These are phyloP conservation scores for Lasiodiplodia sp. DNA, from an alignment of 2,329 filamentous ascomycete genomes.

Conservation along the genomic window DNA sequence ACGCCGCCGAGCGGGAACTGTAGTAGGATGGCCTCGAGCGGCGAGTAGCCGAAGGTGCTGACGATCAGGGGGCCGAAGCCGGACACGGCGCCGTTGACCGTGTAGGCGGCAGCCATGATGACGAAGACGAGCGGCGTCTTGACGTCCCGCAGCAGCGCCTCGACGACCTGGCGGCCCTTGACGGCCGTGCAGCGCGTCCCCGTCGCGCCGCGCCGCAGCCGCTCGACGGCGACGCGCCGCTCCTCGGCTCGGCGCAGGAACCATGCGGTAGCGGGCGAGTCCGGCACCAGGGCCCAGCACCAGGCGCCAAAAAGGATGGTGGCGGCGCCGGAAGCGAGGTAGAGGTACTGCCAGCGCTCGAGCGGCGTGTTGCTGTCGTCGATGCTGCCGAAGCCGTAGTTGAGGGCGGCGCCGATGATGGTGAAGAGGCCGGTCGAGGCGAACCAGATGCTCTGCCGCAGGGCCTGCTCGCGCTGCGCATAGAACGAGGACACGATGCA, in stretches of 20 bases:
- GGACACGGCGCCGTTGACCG: slow-evolving; percentile 73
- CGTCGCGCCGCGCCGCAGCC: slow-evolving; percentile 68
- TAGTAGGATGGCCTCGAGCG: slow-evolving; percentile 71
- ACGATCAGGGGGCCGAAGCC: slow-evolving; percentile 77
- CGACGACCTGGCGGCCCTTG: slow-evolving; percentile 65
- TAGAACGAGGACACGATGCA: slow-evolving; percentile 56
- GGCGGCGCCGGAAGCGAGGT: slow-evolving; percentile 68
- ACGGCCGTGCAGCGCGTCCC: slow-evolving; percentile 68
- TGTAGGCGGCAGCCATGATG: slow-evolving; percentile 75
- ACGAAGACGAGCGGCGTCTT: slow-evolving; percentile 70
- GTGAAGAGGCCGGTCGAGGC: slow-evolving; percentile 39
- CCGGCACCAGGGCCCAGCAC: slow-evolving; percentile 69
- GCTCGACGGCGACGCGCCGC: slow-evolving; percentile 69
- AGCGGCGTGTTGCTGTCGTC: slow-evolving; percentile 38
- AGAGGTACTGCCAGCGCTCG: slow-evolving; percentile 74
- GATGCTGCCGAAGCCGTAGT: slow-evolving; percentile 45
- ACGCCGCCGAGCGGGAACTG: slow-evolving; percentile 77
- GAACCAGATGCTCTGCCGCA: slow-evolving; percentile 40
- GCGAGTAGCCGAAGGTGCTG: slow-evolving; percentile 71
- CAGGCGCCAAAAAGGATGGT: slow-evolving; percentile 70
- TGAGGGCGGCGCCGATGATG: slow-evolving; percentile 37
- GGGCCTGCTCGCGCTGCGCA: slow-evolving; percentile 50
- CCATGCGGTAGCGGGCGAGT: slow-evolving; percentile 72
- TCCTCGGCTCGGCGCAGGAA: slow-evolving; percentile 68
- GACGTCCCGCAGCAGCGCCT: slow-evolving; percentile 62